A percentile compares a stretch with the other conserved stretches of the same genome.
These are phyloP conservation scores for Kokia cookei DNA, from an alignment of 441 rosid species.

Conservation along the genomic window DNA sequence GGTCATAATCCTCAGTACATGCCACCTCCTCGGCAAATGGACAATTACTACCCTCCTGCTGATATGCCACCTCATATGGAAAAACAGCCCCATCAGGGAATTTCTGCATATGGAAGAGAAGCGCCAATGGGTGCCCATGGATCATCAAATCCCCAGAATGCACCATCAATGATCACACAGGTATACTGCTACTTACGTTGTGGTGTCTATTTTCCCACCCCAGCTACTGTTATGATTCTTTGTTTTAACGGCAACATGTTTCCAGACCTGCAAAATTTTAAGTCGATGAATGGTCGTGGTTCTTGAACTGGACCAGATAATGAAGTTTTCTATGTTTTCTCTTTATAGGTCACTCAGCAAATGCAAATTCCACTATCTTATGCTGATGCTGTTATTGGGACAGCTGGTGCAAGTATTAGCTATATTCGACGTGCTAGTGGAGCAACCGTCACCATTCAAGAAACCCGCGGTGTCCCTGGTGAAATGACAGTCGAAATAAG, in stretches of 20 bases:
- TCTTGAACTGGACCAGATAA: not conserved
- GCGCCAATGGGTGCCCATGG: conserved; percentile 63
- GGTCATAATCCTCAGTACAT: conserved; percentile 70
- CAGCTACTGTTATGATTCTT: not conserved
- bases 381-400: conserved; percentile 96
- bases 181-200: conserved; percentile 17
- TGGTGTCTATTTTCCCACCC: not conserved
- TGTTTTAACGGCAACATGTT: not conserved
- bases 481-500: conserved; percentile 98
- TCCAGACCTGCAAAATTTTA: not conserved
- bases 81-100: conserved; percentile 88
- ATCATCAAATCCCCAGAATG: conserved; percentile 50
- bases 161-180: conserved; percentile 91
- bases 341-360: conserved; percentile 71
- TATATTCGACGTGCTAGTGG: conserved; percentile 95
- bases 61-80: conserved; percentile 73
- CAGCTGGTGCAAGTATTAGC: conserved; percentile 91
- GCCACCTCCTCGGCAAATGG: conserved; percentile 79
- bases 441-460: conserved; percentile 93
- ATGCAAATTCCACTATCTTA: conserved; percentile 88
- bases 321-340: not conserved
- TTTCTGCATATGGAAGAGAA: conserved; percentile 93
- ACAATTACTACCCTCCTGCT: conserved; percentile 67
- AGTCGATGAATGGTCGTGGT: not conserved
- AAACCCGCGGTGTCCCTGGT: conserved; percentile 90